Evolutionary conservation across 345 rosid genomes (phyloP), one percentile per base, ranked within the genome.

Genomic region (Alliaria petiolata): DNA sequence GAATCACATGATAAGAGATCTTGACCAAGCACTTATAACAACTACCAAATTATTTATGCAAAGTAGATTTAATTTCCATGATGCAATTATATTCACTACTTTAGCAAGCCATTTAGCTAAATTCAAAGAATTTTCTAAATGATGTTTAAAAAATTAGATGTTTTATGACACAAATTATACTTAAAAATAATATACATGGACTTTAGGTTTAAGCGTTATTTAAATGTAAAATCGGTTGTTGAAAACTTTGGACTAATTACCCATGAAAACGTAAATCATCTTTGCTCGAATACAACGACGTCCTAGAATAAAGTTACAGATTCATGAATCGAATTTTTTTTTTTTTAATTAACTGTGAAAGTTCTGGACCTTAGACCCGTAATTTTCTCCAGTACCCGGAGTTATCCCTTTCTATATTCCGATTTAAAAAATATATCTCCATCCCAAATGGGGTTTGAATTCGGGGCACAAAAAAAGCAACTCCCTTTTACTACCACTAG

Each of bases 1-100:
- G 25, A 45, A 31, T 68, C 70, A 49, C 22, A 65, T 35, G 44
- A 67, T 46, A 20, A n/a, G n/a, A 45, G 73, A 69, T 69, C 73
- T 69, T 69, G 65, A 69, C 56, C 73, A 69, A n/a, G 38, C 53
- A 55, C 63, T 43, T 34, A 55, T 44, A 42, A 54, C 44, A 16
- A 54, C 62, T n/a, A 67, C 52, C 52, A n/a, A 19, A 14, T 55
- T 67, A 19, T 31, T 43, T 14, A 43, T 55, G 63, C 31, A 31
- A 54, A n/a, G n/a, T n/a, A 43, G 14, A 33, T 31, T 31, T 5
- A 14, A 13, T 67, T 31, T 33, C 22, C 35, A 68, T 54, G 63
- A 28, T 43, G 20, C 71, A 19, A 19, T 67, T 17, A 13, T n/a
- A 30, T 40, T 28, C 17, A 13, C 17, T 53, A 8, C 53, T 28